A percentile compares a stretch with the other conserved stretches of the same genome.
Conservation (phyloP, 2,329 filamentous ascomycete species). For the Escovopsis weberi region DNA sequence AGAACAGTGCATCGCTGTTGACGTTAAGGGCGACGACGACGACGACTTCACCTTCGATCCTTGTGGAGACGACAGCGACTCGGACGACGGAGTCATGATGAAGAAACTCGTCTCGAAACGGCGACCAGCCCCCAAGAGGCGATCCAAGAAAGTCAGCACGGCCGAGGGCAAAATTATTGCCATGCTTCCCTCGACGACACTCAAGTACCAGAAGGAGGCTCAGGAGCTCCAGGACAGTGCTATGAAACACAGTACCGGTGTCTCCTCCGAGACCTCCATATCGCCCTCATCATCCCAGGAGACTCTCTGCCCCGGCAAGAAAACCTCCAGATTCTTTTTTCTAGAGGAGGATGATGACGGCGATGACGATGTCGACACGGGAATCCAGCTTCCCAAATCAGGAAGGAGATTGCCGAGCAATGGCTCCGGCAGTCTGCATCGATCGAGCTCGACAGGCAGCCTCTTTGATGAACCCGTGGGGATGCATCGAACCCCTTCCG, state of each 20-base stretch:
- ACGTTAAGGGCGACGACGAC: slow-evolving; percentile 66
- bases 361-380: slow-evolving; percentile 34
- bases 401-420: slow-evolving; percentile 18
- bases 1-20: slow-evolving; percentile 87
- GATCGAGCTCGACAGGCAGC: slow-evolving; percentile 33
- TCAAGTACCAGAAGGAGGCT: slow-evolving; percentile 71
- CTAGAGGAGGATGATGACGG: slow-evolving; percentile 30
- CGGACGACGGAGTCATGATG: slow-evolving; percentile 76
- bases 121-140: slow-evolving; percentile 32
- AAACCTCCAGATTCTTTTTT: slow-evolving; percentile 48
- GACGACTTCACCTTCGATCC: slow-evolving; percentile 46
- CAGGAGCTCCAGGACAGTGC: slow-evolving; percentile 49
- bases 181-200: slow-evolving; percentile 71
- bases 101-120: slow-evolving; percentile 46
- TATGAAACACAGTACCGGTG: slow-evolving; percentile 42
- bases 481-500: slow-evolving; percentile 66
- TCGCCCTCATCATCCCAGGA: slow-evolving; percentile 73
- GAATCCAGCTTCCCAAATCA: slow-evolving; percentile 13
- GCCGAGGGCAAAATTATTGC: slow-evolving; percentile 74
- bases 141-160: slow-evolving; percentile 25
- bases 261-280: slow-evolving; percentile 34
- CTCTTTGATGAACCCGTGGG: slow-evolving; percentile 40
- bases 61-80: slow-evolving; percentile 47
- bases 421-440: slow-evolving; percentile 22
- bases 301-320: slow-evolving; percentile 57